Percentiles rank a stretch among this genome's conserved stretches.
Evolutionary conservation across 176 grass and related monocot genomes (phyloP).

Genomic region (Luzula sylvatica): DNA sequence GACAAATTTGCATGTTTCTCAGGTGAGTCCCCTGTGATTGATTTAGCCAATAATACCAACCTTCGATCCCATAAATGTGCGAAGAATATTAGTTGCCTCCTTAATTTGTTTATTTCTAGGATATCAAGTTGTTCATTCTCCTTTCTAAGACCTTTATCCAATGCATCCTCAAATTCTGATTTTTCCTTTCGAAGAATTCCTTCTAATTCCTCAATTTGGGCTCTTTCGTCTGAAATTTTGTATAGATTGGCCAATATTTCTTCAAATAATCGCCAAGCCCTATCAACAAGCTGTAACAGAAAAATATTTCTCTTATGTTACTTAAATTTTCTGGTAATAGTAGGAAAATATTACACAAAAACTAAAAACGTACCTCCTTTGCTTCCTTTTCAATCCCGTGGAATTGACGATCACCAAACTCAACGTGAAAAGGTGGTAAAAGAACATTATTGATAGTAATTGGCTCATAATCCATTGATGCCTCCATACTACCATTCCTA

Average conservation of each 20-base stretch:
- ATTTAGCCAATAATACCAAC: constrained; percentile 44
- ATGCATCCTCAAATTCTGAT: constrained; percentile 55
- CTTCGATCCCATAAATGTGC: constrained; percentile 86
- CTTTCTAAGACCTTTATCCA: constrained; percentile 72
- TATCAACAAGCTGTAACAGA: constrained; percentile 45
- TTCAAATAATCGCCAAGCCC: constrained; percentile 48
- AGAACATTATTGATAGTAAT: constrained; percentile 81
- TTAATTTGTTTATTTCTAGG: constrained; percentile 89
- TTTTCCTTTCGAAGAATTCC: constrained; percentile 61
- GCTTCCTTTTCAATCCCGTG: constrained; percentile 83
- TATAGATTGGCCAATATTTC: constrained; percentile 46
- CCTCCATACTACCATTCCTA: constrained; percentile 81
- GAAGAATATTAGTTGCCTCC: constrained; percentile 76
- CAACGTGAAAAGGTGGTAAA: constrained; percentile 76
- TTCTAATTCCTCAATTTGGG: constrained; percentile 58
- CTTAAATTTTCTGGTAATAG: neutral
- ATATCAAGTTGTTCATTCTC: constrained; percentile 72
- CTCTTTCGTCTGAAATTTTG: constrained; percentile 41
- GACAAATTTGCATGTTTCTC: no score
- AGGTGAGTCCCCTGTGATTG: no score
- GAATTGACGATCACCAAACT: constrained; percentile 68
- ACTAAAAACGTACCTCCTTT: constrained; percentile 52
- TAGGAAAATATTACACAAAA: constrained; percentile 13
- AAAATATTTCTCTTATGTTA: neutral
- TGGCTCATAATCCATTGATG: constrained; percentile 72